Conservation (phyloP, 1,139 yeast genomes). For the Hemisphaericaspora subhashii region DNA sequence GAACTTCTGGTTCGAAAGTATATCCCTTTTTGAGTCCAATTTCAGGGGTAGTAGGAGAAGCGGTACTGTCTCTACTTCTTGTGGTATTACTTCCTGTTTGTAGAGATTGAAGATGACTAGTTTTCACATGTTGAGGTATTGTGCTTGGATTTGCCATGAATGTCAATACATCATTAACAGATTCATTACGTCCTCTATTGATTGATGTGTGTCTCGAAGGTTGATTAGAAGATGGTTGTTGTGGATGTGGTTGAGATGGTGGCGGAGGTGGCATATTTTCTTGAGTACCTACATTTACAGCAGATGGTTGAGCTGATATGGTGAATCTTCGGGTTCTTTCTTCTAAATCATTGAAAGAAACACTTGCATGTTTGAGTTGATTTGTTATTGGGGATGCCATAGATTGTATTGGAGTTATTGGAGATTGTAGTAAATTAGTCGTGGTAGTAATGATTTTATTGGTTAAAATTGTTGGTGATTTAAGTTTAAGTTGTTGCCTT, state of each 20-base stretch:
- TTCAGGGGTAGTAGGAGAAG: constrained; percentile 10
- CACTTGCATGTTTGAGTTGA: constrained; percentile 22
- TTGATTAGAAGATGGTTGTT: constrained; percentile 6
- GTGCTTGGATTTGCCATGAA: constrained; percentile 8
- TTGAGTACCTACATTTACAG: constrained; percentile 20
- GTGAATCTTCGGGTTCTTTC: constrained; percentile 47
- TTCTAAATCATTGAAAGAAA: constrained; percentile 43
- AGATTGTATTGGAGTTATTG: constrained; percentile 6
- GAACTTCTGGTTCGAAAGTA: constrained; percentile 9
- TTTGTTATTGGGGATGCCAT: constrained; percentile 4
- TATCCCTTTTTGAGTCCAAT: constrained; percentile 8
- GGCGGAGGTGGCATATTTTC: constrained; percentile 9
- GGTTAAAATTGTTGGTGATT: constrained; percentile 10
- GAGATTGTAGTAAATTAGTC: constrained; percentile 4
- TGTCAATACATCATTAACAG: constrained; percentile 12
- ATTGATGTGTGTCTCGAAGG: constrained; percentile 14
- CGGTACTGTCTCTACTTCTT: neutral
- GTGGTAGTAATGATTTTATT: constrained; percentile 3
- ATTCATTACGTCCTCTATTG: constrained; percentile 9
- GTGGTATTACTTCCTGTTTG: neutral
- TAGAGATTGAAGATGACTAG: constrained; percentile 4
- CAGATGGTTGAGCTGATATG: constrained; percentile 46
- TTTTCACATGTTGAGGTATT: neutral
- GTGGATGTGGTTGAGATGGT: neutral
- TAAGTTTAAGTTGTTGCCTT: constrained; percentile 1